Conservation (phyloP, 2,329 filamentous ascomycete genomes). For the Beauveria bassiana region DNA sequence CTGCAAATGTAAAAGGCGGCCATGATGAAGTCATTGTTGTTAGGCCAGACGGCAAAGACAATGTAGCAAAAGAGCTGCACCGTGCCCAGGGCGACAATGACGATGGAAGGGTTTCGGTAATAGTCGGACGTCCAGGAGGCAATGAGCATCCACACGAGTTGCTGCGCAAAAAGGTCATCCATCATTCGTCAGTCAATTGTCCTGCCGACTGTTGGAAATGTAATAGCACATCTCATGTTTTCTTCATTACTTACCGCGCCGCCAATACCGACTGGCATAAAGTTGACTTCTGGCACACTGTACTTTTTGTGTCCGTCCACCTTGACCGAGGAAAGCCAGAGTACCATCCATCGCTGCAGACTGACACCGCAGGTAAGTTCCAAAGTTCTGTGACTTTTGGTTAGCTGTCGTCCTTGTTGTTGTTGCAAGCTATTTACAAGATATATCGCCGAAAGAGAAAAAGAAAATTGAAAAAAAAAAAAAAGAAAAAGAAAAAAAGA, state of each 20-base stretch:
- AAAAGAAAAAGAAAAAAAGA: too few relatives aligned
- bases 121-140: neutral
- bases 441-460: too few relatives aligned
- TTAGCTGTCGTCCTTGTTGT: neutral
- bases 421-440: too few relatives aligned
- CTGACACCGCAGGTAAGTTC: conserved; percentile 8
- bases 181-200: too few relatives aligned
- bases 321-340: conserved; percentile 4
- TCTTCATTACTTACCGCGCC: neutral
- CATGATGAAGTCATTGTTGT: neutral
- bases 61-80: conserved; percentile 10
- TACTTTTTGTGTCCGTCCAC: neutral
- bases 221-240: neutral
- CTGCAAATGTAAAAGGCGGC: conserved; percentile 4
- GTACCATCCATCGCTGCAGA: conserved; percentile 5
- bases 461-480: too few relatives aligned
- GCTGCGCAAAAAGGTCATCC: neutral
- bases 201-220: too few relatives aligned
- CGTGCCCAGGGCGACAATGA: neutral
- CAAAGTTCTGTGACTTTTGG: neutral
- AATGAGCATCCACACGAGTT: conserved; percentile 5
- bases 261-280: neutral
- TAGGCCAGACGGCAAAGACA: neutral
- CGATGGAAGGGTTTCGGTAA: neutral
- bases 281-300: neutral